Conservation (phyloP, 768 basidiomycete genomes). For the Leccinum fibrillosum region DNA sequence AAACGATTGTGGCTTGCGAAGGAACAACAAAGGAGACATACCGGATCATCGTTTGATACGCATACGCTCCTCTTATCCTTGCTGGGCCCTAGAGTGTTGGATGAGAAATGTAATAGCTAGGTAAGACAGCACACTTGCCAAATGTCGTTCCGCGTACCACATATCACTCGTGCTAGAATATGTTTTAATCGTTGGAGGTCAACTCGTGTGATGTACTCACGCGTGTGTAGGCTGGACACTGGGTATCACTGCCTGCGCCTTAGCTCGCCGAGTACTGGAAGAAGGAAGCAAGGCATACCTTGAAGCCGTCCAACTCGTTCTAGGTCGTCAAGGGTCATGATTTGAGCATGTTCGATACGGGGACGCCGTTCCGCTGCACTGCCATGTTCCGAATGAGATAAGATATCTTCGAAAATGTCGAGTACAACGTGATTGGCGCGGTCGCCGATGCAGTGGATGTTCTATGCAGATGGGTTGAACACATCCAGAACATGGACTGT, state of each 20-base stretch:
- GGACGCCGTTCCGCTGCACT: constrained; percentile 52
- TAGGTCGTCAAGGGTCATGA: constrained; percentile 70
- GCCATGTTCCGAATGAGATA: constrained; percentile 30
- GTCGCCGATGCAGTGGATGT: constrained; percentile 87
- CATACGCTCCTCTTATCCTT: constrained; percentile 85
- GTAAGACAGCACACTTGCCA: constrained; percentile 41
- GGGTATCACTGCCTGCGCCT: constrained; percentile 60
- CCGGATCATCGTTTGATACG: constrained; percentile 77
- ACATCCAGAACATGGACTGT: background rate
- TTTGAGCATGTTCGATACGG: constrained; percentile 92
- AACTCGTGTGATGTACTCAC: constrained; percentile 38
- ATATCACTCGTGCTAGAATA: constrained; percentile 77
- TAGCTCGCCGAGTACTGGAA: background rate
- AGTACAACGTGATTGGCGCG: constrained; percentile 80
- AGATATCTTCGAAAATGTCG: constrained; percentile 73
- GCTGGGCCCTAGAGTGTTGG: constrained; percentile 58
- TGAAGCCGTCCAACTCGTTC: constrained; percentile 67
- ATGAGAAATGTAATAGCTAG: background rate
- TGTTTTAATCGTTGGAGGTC: background rate
- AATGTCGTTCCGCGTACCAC: constrained; percentile 83
- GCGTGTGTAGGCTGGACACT: constrained; percentile 95
- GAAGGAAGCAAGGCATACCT: constrained; percentile 41
- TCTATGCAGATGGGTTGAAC: constrained; percentile 44
- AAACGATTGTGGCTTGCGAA: background rate
- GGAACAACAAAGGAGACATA: constrained; percentile 29